Conservation (phyloP, 805 yeast genomes). For the Clavispora carvajalis region DNA sequence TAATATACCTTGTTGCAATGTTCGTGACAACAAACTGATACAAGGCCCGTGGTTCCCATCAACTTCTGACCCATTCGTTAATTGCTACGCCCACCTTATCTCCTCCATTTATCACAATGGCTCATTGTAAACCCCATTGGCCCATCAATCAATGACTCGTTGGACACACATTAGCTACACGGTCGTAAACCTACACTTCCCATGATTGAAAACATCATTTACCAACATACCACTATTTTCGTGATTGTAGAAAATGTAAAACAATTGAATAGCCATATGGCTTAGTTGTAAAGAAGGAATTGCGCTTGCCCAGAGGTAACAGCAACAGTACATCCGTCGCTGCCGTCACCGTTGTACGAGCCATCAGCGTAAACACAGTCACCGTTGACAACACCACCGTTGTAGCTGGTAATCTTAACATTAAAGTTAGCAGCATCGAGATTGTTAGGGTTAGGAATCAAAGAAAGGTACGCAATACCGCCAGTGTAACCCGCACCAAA, state of each 20-base stretch:
- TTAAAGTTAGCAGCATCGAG: conserved; percentile 50
- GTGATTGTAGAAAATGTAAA: not conserved
- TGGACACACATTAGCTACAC: too few relatives aligned
- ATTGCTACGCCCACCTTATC: too few relatives aligned
- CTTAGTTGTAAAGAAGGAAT: conserved; percentile 59
- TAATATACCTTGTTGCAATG: too few relatives aligned
- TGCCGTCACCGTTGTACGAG: conserved; percentile 57
- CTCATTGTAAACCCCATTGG: too few relatives aligned
- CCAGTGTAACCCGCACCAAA: conserved; percentile 84
- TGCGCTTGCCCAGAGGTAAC: conserved; percentile 80
- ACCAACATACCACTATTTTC: too few relatives aligned
- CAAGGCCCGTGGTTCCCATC: too few relatives aligned
- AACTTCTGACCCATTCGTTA: too few relatives aligned
- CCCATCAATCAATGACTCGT: too few relatives aligned
- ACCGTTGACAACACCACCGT: conserved; percentile 60
- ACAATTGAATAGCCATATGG: not conserved
- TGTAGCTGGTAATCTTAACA: conserved; percentile 65
- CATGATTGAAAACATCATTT: too few relatives aligned
- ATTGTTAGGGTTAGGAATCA: conserved; percentile 96
- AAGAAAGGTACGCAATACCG: conserved; percentile 71
- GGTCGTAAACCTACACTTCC: too few relatives aligned
- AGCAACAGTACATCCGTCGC: conserved; percentile 91
- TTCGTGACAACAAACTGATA: too few relatives aligned
- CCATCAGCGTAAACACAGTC: conserved; percentile 80
- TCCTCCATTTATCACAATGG: too few relatives aligned